Conservation (phyloP, 2,329 filamentous ascomycete genomes). For the Venturia oleaginea region DNA sequence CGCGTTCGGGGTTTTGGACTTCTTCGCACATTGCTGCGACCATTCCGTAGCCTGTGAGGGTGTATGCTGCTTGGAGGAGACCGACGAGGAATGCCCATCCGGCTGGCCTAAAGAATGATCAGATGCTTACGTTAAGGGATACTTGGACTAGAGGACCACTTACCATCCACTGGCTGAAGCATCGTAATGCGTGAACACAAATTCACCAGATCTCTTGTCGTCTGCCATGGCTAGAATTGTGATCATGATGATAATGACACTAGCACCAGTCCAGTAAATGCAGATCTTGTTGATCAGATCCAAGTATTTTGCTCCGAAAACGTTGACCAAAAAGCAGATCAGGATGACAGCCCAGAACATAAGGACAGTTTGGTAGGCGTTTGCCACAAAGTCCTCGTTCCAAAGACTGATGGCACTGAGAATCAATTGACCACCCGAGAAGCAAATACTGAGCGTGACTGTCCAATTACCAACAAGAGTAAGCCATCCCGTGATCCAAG, state of each 20-base stretch:
- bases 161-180: constrained; percentile 46
- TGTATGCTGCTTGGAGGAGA: constrained; percentile 55
- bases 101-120: constrained; percentile 37
- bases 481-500: constrained; percentile 63
- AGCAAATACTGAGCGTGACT: constrained; percentile 55
- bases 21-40: constrained; percentile 60
- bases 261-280: constrained; percentile 61
- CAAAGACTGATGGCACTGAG: constrained; percentile 60
- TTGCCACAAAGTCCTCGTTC: constrained; percentile 59
- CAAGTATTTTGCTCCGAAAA: constrained; percentile 53
- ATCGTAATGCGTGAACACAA: constrained; percentile 62
- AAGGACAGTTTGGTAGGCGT: constrained; percentile 59
- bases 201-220: constrained; percentile 47
- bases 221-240: constrained; percentile 54
- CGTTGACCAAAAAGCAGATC: constrained; percentile 54
- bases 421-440: constrained; percentile 61
- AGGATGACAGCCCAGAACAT: constrained; percentile 65
- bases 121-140: not conserved
- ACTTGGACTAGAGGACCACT: not conserved
- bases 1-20: constrained; percentile 33
- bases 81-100: constrained; percentile 69
- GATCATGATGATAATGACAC: constrained; percentile 60
- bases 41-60: constrained; percentile 59
- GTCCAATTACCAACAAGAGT: constrained; percentile 69
- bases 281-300: constrained; percentile 49